Evolutionary conservation across 805 yeast species (phyloP).

Genomic region (Monosporozyma servazzii): DNA sequence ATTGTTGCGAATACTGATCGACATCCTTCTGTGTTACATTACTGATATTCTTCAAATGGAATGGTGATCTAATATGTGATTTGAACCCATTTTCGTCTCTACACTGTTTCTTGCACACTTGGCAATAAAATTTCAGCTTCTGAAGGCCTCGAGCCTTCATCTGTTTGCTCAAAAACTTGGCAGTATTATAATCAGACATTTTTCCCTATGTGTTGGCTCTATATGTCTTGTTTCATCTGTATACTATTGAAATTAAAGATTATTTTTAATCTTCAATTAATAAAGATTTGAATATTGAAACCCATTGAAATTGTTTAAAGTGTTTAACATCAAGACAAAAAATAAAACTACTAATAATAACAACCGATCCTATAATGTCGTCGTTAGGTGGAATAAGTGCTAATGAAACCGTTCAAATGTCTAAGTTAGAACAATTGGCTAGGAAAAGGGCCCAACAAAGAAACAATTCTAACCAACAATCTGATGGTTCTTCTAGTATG

Average conservation of each 20-base stretch:
- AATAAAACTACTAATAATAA: neutral
- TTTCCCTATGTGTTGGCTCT: slow-evolving; percentile 5
- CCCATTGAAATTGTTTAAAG: neutral
- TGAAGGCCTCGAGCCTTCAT: slow-evolving; percentile 80
- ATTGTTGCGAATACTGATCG: slow-evolving; percentile 49
- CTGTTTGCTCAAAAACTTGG: slow-evolving; percentile 65
- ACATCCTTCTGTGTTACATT: slow-evolving; percentile 42
- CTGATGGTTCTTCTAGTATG: neutral
- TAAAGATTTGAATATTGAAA: neutral
- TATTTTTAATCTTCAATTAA: neutral
- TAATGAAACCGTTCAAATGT: slow-evolving; percentile 9
- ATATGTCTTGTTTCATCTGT: neutral
- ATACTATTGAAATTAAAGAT: neutral
- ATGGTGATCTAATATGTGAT: slow-evolving; percentile 76
- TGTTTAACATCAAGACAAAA: neutral
- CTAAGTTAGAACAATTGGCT: slow-evolving; percentile 43
- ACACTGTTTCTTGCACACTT: slow-evolving; percentile 85
- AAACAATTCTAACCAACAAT: neutral
- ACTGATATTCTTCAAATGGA: slow-evolving; percentile 55
- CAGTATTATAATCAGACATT: slow-evolving; percentile 36
- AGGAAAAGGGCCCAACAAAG: slow-evolving; percentile 25
- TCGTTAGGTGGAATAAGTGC: neutral
- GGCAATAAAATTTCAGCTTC: slow-evolving; percentile 81
- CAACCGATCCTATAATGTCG: neutral
- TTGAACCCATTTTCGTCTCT: slow-evolving; percentile 93